A percentile compares a stretch with the other conserved stretches of the same genome.
Evolutionary conservation across 352 stramenopile genomes (phyloP).

Genomic region (Phytophthora pini): DNA sequence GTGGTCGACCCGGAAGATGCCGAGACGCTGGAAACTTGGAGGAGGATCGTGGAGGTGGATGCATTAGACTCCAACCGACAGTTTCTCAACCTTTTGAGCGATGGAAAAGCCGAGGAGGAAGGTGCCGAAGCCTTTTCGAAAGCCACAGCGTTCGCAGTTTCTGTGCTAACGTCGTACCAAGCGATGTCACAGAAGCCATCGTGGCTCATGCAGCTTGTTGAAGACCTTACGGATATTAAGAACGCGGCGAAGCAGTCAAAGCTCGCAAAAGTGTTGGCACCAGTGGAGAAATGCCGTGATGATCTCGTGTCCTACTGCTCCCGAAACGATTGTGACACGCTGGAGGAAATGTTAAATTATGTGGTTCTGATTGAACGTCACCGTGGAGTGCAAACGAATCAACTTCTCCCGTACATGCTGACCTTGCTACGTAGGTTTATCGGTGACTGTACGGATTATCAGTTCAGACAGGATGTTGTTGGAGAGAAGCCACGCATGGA

Average conservation of each 20-base stretch:
- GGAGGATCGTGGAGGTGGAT: no score
- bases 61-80: no score
- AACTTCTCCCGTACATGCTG: conserved; percentile 7
- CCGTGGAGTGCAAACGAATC: conserved; percentile 6
- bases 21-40: no score
- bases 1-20: no score
- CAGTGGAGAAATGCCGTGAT: no score
- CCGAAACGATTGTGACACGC: not conserved
- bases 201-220: conserved; percentile 20
- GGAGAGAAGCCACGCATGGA: no score
- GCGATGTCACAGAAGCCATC: conserved; percentile 10
- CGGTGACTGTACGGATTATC: no score
- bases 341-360: conserved; percentile 16
- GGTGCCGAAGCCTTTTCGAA: not conserved
- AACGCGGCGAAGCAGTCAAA: conserved; percentile 1
- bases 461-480: no score
- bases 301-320: conserved; percentile 6
- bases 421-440: conserved; percentile 10
- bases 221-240: conserved; percentile 12
- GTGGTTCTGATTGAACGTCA: conserved; percentile 12
- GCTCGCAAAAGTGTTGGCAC: no score
- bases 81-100: no score
- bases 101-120: not conserved
- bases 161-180: conserved; percentile 14
- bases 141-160: not conserved